Base-by-base conservation (phyloP, 495 filamentous ascomycete species). In the Pseudevernia furfuracea region DNA sequence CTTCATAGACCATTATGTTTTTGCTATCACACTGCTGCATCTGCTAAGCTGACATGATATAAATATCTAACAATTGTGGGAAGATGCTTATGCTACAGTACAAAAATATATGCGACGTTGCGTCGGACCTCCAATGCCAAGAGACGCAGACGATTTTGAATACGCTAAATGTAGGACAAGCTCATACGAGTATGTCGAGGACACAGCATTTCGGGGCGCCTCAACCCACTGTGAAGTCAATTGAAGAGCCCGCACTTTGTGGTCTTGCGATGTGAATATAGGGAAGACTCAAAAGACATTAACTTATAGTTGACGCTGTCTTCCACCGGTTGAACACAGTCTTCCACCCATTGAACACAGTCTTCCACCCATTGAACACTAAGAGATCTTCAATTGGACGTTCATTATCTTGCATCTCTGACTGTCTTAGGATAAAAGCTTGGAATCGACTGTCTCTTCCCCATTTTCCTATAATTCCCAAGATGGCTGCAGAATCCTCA, bases 181-280 rank as follows among this genome's bases (percentile, higher is more conserved):
- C n/a, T 48, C 44, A 25, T 25, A n/a, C n/a, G n/a, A n/a, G n/a
- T n/a, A 63, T 23, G 39, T 37, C 19, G 25, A 63, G 52, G 61
- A 63, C 61, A 58, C 5, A 15, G 10, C 25, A 52, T 34, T 17
- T 39, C 17, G 48, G 4, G 8, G 7, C 21, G 7, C 21, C 25
- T 48, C 44, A 25, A 48, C 44, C 0, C 48, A 15, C 25, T 1
- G 3, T 34, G 52, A 17, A 55, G 2, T 9, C 28, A 55, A 21
- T 3, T 21, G 28, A 2, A 32, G 21, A 28, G 36, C 19, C 30
- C 28, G 10, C 52, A 55, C 15, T 34, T 10, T 21, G 14, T 32
- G 17, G 4, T 19, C 30, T 55, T 34, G 28, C 28, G 17, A 3
- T 21, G 6, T 55, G 14, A 34, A 53, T 1, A 6, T 1, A 2